These are phyloP conservation scores for Orbilia ellipsospora DNA, from an alignment of 2,329 filamentous ascomycete genomes.

Conservation along the genomic window DNA sequence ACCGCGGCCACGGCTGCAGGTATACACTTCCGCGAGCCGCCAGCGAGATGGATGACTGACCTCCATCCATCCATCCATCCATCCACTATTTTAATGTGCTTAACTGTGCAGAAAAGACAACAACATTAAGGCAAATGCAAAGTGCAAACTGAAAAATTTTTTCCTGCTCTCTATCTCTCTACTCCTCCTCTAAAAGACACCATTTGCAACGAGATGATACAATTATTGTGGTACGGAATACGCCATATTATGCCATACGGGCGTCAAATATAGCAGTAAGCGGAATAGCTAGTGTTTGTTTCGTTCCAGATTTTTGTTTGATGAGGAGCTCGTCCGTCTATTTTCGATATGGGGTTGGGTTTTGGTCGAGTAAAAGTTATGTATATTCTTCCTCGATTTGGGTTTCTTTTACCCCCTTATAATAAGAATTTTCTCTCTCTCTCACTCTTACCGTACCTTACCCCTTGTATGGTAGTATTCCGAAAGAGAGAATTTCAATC, in stretches of 20 bases:
- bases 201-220: too few species aligned
- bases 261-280: slow-evolving; percentile 5
- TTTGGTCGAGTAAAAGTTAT: slow-evolving; percentile 21
- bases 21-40: slow-evolving; percentile 22
- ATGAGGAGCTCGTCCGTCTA: slow-evolving; percentile 25
- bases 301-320: not conserved
- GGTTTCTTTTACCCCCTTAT: slow-evolving; percentile 2
- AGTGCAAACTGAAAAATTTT: not conserved
- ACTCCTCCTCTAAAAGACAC: too few species aligned
- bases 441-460: too few species aligned
- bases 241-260: not conserved
- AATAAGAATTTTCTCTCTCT: not conserved
- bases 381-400: slow-evolving; percentile 3
- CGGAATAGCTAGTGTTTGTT: slow-evolving; percentile 2
- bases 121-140: too few species aligned
- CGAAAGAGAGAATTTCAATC: too few species aligned
- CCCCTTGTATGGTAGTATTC: not conserved
- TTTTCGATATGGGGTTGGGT: not conserved
- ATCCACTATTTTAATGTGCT: not conserved
- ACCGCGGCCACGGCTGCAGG: slow-evolving; percentile 24
- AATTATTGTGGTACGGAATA: not conserved
- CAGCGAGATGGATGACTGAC: too few species aligned
- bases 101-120: slow-evolving; percentile 10
- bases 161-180: not conserved
- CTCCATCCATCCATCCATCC: slow-evolving; percentile 8